A percentile compares a stretch with the other conserved stretches of the same genome.
Evolutionary conservation across 805 yeast genomes (phyloP).

Genomic region (Limtongozyma cylindracea): DNA sequence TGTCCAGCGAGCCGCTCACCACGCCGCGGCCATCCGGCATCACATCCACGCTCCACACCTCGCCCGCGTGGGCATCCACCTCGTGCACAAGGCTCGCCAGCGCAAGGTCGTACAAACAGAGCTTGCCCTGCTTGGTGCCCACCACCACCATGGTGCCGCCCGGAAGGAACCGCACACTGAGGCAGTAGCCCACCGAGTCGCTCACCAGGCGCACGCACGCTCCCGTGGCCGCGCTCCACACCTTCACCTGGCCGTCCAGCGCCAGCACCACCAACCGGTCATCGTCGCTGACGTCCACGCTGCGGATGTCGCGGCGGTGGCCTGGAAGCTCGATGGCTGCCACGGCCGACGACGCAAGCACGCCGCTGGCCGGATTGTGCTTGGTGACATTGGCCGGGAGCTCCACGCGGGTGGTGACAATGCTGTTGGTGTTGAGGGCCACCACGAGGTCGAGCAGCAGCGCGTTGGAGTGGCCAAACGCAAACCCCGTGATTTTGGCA

Average conservation of each 20-base stretch:
- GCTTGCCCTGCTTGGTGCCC: slow-evolving; percentile 71
- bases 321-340: slow-evolving; percentile 55
- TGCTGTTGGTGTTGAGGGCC: slow-evolving; percentile 46
- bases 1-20: slow-evolving; percentile 89
- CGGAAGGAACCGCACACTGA: slow-evolving; percentile 62
- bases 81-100: slow-evolving; percentile 49
- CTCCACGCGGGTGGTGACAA: slow-evolving; percentile 39
- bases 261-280: slow-evolving; percentile 67
- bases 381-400: slow-evolving; percentile 32
- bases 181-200: slow-evolving; percentile 60
- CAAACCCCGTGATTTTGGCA: too few species aligned
- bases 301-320: slow-evolving; percentile 73
- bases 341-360: slow-evolving; percentile 17
- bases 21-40: slow-evolving; percentile 66
- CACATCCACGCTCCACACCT: slow-evolving; percentile 80
- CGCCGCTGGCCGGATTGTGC: slow-evolving; percentile 13
- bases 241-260: slow-evolving; percentile 67
- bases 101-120: slow-evolving; percentile 71
- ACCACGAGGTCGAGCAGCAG: slow-evolving; percentile 31
- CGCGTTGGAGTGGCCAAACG: slow-evolving; percentile 10
- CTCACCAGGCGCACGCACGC: slow-evolving; percentile 60
- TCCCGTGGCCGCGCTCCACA: slow-evolving; percentile 60
- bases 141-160: slow-evolving; percentile 75
- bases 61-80: slow-evolving; percentile 45
- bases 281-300: slow-evolving; percentile 64